Evolutionary conservation across 2,329 filamentous ascomycete species (phyloP).

Genomic region (Aplosporella prunicola): DNA sequence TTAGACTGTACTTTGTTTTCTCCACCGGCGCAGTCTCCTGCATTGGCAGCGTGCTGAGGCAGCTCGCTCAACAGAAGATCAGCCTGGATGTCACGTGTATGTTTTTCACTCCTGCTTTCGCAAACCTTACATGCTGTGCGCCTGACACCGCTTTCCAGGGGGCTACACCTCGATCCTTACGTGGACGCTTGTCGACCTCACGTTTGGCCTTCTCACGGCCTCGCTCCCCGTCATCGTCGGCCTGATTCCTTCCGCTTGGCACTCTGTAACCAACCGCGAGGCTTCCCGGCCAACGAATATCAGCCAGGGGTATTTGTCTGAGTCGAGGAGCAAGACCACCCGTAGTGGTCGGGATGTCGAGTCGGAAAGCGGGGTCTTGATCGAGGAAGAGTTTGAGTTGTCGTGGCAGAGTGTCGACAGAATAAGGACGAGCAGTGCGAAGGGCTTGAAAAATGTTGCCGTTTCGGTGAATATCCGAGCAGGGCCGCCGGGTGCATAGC

Average conservation of each 20-base stretch:
- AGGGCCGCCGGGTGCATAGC: no score
- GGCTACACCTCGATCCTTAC: constrained; percentile 6
- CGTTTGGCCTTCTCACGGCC: constrained; percentile 5
- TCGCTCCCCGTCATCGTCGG: constrained; percentile 6
- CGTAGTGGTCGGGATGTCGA: not conserved
- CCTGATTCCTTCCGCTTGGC: constrained; percentile 3
- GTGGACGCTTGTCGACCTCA: constrained; percentile 9
- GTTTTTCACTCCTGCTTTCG: not conserved
- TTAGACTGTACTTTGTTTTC: constrained; percentile 26
- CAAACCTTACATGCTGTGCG: no score
- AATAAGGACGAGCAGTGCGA: no score
- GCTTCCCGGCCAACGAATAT: not conserved
- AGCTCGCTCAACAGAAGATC: constrained; percentile 4
- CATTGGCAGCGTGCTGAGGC: constrained; percentile 15
- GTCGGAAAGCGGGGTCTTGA: not conserved
- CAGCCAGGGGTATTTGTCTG: not conserved
- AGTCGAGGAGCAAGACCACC: not conserved
- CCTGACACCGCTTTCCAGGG: not conserved
- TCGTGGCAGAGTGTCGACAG: no score
- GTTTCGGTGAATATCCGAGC: no score
- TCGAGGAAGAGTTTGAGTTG: constrained; percentile 3
- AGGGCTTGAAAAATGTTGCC: no score
- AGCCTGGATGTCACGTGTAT: constrained; percentile 3
- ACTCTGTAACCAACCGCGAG: not conserved
- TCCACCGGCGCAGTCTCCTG: constrained; percentile 23